Evolutionary conservation across 2,329 filamentous ascomycete species (phyloP), one percentile per base, ranked within the genome.

Genomic region (Harringtonia aguacate): DNA sequence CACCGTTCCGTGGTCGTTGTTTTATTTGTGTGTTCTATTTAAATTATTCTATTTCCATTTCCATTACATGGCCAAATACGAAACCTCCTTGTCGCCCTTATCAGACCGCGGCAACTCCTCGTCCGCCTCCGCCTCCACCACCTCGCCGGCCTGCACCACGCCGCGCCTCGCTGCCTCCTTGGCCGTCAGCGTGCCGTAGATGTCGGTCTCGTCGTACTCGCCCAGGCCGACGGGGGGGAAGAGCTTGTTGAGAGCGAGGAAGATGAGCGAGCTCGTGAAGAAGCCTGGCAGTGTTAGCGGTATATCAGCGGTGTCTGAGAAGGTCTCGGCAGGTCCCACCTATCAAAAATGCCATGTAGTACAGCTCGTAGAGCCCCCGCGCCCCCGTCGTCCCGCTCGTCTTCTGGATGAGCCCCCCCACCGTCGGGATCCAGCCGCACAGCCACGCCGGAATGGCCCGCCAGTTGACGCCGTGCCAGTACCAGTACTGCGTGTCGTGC

Each of bases 261-360:
- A 45, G 2, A 40, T 22, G 20, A 31, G 17, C 8, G 37, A 18
- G 37, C 43, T 45, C 6, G 22, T 45, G 15, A 40, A 40, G 31
- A 45, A 45, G 13, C 43, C 43, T 45, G 43, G 18, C 7, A 34
- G 22, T 4, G 22, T 15, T 10, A n/a, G 22, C 36, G 27, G 37
- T 14, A 3, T 9, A 20, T 10, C 48, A 49, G 20, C 49, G 2
- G 50, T 48, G 41, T 41, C 18, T 18, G 8, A 38, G 21, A 50
- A 50, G 3, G 50, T 53, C 33, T 51, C 49, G 27, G 44, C 40
- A 17, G 24, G 52, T 44, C 37, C 10, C n/a, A 34, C 67, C 68
- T 15, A 68, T 57, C 13, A 70, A 58, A 46, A 70, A 71, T 0
- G 68, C 65, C 56, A 67, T 64, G 45, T 65, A 69, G 49, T 70